Percentiles rank a stretch among this genome's conserved stretches.
These are phyloP conservation scores for Periconia digitata DNA, from an alignment of 2,329 filamentous ascomycete genomes.

Conservation along the genomic window DNA sequence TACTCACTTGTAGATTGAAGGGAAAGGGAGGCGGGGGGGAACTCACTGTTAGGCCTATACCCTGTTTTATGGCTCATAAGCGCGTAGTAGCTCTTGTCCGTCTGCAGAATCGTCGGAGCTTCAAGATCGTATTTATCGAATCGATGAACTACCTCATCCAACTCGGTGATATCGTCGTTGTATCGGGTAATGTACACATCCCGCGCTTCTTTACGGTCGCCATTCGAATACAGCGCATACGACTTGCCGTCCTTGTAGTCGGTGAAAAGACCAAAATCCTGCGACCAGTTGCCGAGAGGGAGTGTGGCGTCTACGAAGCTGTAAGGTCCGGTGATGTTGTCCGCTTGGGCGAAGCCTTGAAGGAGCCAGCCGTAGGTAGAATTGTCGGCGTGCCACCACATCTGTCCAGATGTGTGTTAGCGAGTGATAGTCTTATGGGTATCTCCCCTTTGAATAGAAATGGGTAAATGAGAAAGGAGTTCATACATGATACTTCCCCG, in stretches of 20 bases:
- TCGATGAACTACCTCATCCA: conserved; percentile 56
- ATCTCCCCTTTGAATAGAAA: neutral
- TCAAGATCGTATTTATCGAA: conserved; percentile 64
- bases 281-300: conserved; percentile 64
- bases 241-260: conserved; percentile 60
- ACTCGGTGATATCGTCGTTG: conserved; percentile 54
- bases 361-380: conserved; percentile 58
- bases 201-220: conserved; percentile 56
- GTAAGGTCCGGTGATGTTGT: conserved; percentile 58
- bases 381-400: conserved; percentile 66
- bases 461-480: neutral
- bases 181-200: conserved; percentile 61
- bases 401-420: conserved; percentile 29
- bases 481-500: conserved; percentile 58
- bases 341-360: conserved; percentile 58
- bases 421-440: neutral
- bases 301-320: conserved; percentile 56
- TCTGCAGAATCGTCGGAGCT: conserved; percentile 62
- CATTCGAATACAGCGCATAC: conserved; percentile 63
- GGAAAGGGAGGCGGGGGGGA: neutral
- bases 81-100: conserved; percentile 61
- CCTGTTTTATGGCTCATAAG: conserved; percentile 66
- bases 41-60: conserved; percentile 59
- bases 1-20: neutral
- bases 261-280: conserved; percentile 63